Percentiles rank a stretch among this genome's conserved stretches.
phyloP scores from a whole-genome alignment of 768 basidiomycete genomes.

The Butyriboletus loyo region DNA sequence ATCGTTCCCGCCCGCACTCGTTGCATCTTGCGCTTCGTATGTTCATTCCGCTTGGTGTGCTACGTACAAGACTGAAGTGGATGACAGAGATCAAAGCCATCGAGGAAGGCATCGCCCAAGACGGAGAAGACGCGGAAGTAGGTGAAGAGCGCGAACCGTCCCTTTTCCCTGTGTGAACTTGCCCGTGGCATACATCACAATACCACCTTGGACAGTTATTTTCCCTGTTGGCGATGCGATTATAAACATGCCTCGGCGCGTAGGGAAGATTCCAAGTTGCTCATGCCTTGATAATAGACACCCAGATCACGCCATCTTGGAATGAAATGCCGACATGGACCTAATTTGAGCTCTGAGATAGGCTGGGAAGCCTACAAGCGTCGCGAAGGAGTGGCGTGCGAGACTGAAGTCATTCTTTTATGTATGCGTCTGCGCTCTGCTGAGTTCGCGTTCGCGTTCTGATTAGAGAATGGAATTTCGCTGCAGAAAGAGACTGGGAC shows the following conservation, averaged over 20 bases:
- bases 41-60: neutral
- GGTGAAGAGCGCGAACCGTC: neutral
- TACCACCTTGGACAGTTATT: too few species aligned
- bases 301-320: neutral
- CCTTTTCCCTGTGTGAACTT: neutral
- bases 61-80: neutral
- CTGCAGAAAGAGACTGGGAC: neutral
- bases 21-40: conserved; percentile 30
- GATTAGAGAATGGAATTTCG: neutral
- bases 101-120: conserved; percentile 23
- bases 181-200: neutral
- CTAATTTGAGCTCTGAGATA: neutral
- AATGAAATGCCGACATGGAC: neutral
- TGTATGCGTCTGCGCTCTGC: neutral
- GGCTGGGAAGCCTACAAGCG: too few species aligned
- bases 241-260: neutral
- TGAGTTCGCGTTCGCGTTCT: too few species aligned
- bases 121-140: conserved; percentile 3
- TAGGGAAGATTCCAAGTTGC: neutral
- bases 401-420: neutral
- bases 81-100: conserved; percentile 29
- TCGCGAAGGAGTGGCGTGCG: neutral
- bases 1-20: conserved; percentile 26
- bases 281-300: neutral
- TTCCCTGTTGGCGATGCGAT: neutral